phyloP scores from a whole-genome alignment of 306 rosid species.

The Urtica urens region DNA sequence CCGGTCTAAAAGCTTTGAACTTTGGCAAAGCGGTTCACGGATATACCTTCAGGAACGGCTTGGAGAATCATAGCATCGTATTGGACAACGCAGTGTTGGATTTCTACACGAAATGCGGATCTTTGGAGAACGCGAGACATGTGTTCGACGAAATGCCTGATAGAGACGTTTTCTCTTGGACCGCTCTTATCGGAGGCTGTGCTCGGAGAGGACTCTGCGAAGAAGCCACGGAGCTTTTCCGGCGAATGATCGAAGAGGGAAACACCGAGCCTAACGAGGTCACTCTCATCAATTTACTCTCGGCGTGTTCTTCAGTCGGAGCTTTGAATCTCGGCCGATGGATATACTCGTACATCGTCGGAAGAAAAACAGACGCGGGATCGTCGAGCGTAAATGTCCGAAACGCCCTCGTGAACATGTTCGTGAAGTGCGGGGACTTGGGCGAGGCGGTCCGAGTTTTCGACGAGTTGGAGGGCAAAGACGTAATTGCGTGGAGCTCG shows the following conservation, averaged over 20 bases:
- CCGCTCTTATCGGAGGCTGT: constrained; percentile 59
- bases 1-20: constrained; percentile 33
- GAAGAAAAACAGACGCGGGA: constrained; percentile 26
- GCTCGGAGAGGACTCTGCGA: constrained; percentile 43
- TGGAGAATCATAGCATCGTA: constrained; percentile 20
- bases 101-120: constrained; percentile 47
- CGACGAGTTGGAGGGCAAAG: constrained; percentile 28
- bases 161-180: constrained; percentile 71
- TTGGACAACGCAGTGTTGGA: constrained; percentile 45
- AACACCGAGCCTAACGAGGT: constrained; percentile 58
- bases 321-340: constrained; percentile 63
- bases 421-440: constrained; percentile 50
- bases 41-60: constrained; percentile 29
- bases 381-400: constrained; percentile 41
- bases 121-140: constrained; percentile 30
- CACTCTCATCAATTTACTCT: constrained; percentile 43
- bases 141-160: constrained; percentile 42
- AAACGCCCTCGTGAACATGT: constrained; percentile 73
- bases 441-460: constrained; percentile 38
- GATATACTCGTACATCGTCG: constrained; percentile 48
- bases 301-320: constrained; percentile 53
- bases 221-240: constrained; percentile 51
- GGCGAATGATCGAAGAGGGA: constrained; percentile 29
- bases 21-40: constrained; percentile 54
- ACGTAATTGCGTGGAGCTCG: constrained; percentile 64